phyloP scores from a whole-genome alignment of 1,284 basidiomycete species.

The Fomitopsis palustris region DNA sequence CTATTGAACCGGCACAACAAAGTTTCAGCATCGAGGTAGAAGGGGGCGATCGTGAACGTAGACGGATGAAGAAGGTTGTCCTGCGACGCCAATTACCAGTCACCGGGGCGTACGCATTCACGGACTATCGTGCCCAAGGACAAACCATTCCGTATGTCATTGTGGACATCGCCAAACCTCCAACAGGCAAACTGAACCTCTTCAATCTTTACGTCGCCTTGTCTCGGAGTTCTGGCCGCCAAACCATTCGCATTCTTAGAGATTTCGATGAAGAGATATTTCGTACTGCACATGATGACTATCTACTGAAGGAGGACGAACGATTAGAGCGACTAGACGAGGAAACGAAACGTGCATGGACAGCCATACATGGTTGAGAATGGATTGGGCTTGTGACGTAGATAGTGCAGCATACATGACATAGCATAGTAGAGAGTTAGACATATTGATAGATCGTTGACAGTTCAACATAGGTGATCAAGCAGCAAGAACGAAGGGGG shows the following conservation, averaged over 20 bases:
- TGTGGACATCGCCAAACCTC: slow-evolving; percentile 29
- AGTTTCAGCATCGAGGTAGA: neutral
- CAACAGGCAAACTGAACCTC: slow-evolving; percentile 18
- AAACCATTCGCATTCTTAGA: slow-evolving; percentile 26
- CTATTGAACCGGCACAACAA: slow-evolving; percentile 18
- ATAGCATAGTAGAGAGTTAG: too few relatives aligned
- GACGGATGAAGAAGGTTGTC: neutral
- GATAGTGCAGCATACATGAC: too few relatives aligned
- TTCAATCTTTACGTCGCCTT: slow-evolving; percentile 33
- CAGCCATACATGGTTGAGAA: too few relatives aligned
- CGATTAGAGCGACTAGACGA: too few relatives aligned
- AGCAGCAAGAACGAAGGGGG: too few relatives aligned
- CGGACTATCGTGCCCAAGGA: slow-evolving; percentile 31
- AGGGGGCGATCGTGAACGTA: neutral
- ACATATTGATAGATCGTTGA: too few relatives aligned
- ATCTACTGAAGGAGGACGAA: neutral
- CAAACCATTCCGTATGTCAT: slow-evolving; percentile 28
- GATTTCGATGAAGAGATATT: slow-evolving; percentile 4
- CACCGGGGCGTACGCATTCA: slow-evolving; percentile 31
- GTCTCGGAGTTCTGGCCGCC: slow-evolving; percentile 26
- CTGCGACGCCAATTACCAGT: slow-evolving; percentile 23
- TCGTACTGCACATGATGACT: neutral
- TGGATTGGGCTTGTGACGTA: too few relatives aligned
- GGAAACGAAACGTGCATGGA: too few relatives aligned
- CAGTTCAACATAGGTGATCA: too few relatives aligned